These are phyloP conservation scores for Botryotinia narcissicola DNA, from an alignment of 2,329 filamentous ascomycete genomes.

Conservation along the genomic window DNA sequence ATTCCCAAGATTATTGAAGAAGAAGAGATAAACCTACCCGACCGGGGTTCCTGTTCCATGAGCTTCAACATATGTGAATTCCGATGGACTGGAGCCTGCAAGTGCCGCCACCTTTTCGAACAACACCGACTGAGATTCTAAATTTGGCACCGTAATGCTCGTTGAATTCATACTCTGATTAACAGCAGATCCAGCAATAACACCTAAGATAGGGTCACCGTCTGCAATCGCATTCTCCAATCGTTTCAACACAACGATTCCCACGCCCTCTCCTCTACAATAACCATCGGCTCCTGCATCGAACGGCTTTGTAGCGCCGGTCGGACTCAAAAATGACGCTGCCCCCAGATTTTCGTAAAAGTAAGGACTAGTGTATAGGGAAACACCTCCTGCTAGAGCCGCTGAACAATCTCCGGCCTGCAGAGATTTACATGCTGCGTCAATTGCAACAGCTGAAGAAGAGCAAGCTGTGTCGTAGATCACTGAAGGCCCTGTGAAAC, in stretches of 20 bases:
- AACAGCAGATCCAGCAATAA: slow-evolving; percentile 51
- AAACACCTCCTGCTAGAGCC: slow-evolving; percentile 11
- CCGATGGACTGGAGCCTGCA: slow-evolving; percentile 42
- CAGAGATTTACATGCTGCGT: slow-evolving; percentile 33
- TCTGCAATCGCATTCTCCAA: slow-evolving; percentile 45
- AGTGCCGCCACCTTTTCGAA: slow-evolving; percentile 27
- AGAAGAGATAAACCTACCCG: not conserved
- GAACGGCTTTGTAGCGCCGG: not conserved
- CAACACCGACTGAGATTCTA: slow-evolving; percentile 34
- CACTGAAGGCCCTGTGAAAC: slow-evolving; percentile 40
- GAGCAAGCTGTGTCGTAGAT: slow-evolving; percentile 43
- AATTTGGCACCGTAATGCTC: slow-evolving; percentile 23
- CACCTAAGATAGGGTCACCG: slow-evolving; percentile 55
- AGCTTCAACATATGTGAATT: slow-evolving; percentile 33
- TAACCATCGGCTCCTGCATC: not conserved
- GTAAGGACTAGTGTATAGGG: not conserved
- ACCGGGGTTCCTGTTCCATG: slow-evolving; percentile 43
- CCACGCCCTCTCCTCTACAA: not conserved
- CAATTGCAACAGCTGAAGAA: slow-evolving; percentile 39
- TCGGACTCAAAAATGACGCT: not conserved
- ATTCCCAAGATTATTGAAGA: not conserved
- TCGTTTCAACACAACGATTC: not conserved
- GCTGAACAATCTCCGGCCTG: slow-evolving; percentile 17
- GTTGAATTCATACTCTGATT: slow-evolving; percentile 40
- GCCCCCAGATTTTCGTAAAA: not conserved